phyloP scores from a whole-genome alignment of 441 rosid genomes.

The Kokia cookei region DNA sequence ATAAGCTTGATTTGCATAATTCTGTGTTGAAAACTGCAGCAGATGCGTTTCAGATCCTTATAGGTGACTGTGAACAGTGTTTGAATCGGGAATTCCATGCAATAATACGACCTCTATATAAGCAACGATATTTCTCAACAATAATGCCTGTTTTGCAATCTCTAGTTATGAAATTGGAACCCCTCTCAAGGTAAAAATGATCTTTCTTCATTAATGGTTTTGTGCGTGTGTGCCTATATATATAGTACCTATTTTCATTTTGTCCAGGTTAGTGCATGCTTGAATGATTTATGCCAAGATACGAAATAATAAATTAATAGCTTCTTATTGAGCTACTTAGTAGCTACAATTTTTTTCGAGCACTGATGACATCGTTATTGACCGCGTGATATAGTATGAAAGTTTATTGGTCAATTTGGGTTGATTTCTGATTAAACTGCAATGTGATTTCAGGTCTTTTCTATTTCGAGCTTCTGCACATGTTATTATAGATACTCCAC shows the following conservation, averaged over 20 bases:
- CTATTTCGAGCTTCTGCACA: conserved; percentile 61
- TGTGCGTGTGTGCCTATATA: not conserved
- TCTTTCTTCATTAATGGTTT: not conserved
- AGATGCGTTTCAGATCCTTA: conserved; percentile 75
- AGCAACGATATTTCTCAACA: conserved; percentile 74
- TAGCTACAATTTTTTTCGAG: not conserved
- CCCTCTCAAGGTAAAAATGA: conserved; percentile 35
- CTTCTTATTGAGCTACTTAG: not conserved
- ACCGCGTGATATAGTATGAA: not conserved
- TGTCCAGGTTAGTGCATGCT: not conserved
- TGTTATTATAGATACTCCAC: conserved; percentile 63
- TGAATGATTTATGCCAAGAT: not conserved
- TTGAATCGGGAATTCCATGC: conserved; percentile 72
- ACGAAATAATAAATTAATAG: not conserved
- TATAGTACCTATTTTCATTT: not conserved
- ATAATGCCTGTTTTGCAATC: conserved; percentile 67
- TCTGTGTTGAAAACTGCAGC: conserved; percentile 61
- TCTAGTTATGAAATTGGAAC: conserved; percentile 43
- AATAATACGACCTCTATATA: conserved; percentile 75
- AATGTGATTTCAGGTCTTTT: conserved; percentile 51
- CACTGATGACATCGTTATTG: not conserved
- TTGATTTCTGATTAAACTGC: conserved; percentile 3
- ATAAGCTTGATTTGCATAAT: conserved; percentile 22
- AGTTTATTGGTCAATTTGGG: not conserved
- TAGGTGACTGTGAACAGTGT: conserved; percentile 72